These are phyloP conservation scores for Lepiota venenata DNA, from an alignment of 768 basidiomycete species.

Conservation along the genomic window DNA sequence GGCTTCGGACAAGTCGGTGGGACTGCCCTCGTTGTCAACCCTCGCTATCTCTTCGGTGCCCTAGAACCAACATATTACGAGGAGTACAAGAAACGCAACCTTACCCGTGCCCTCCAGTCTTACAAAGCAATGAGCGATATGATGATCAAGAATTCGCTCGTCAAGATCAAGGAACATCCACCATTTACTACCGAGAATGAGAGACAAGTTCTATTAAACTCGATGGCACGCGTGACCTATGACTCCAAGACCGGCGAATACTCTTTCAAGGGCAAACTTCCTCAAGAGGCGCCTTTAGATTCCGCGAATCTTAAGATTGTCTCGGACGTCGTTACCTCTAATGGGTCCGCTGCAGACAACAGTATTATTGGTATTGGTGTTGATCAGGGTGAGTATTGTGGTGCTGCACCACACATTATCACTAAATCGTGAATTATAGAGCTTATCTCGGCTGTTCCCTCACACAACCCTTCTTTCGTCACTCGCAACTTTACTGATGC, in stretches of 20 bases:
- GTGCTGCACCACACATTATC: not conserved
- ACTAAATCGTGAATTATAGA: conserved; percentile 40
- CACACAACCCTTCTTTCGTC: conserved; percentile 83
- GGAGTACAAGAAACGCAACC: conserved; percentile 70
- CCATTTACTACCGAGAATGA: conserved; percentile 89
- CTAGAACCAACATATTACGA: conserved; percentile 77
- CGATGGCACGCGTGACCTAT: conserved; percentile 79
- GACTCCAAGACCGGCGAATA: conserved; percentile 86
- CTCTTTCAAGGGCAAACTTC: conserved; percentile 67
- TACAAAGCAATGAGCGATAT: conserved; percentile 95
- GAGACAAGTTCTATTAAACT: conserved; percentile 84
- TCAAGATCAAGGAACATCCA: conserved; percentile 92
- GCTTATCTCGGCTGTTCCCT: conserved; percentile 89
- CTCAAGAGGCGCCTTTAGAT: conserved; percentile 51
- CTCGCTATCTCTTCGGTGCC: conserved; percentile 85
- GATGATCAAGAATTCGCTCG: conserved; percentile 91
- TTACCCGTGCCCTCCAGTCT: conserved; percentile 59
- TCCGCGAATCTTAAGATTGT: conserved; percentile 66
- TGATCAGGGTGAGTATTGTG: conserved; percentile 66
- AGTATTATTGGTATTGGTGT: conserved; percentile 77
- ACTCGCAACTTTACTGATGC: conserved; percentile 89
- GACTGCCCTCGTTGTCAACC: conserved; percentile 82
- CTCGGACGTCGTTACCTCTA: conserved; percentile 44
- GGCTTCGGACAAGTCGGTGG: conserved; percentile 99
- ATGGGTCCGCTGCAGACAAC: conserved; percentile 32